A percentile compares a stretch with the other conserved stretches of the same genome.
Evolutionary conservation across 164 flowering plant species (phyloP).

Genomic region (Santalum album): DNA sequence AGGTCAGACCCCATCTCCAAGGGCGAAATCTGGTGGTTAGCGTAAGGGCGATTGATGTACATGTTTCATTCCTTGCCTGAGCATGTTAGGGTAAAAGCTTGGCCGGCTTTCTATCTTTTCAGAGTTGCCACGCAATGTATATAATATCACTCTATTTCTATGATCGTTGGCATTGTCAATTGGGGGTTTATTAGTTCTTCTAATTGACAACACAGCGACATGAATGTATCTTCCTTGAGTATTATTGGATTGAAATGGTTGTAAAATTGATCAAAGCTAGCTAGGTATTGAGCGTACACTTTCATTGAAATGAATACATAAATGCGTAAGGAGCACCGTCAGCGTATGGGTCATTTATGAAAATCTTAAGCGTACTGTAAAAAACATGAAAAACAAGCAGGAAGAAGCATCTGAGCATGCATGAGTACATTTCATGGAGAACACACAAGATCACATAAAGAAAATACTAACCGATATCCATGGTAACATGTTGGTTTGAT

Average conservation of each 20-base stretch:
- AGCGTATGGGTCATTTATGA: too few species aligned
- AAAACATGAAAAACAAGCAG: too few species aligned
- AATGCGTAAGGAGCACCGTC: too few species aligned
- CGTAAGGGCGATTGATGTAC: slow-evolving; percentile 22
- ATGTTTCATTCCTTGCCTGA: not conserved
- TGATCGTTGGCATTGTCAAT: not conserved
- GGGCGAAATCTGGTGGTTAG: slow-evolving; percentile 22
- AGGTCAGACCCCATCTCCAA: slow-evolving; percentile 20
- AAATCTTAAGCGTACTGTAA: too few species aligned
- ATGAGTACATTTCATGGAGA: too few species aligned
- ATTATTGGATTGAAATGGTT: not conserved
- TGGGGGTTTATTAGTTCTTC: slow-evolving; percentile 7
- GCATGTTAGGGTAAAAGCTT: too few species aligned
- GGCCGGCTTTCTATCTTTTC: too few species aligned
- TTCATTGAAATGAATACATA: too few species aligned
- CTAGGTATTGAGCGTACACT: not conserved
- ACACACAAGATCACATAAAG: too few species aligned
- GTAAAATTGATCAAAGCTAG: not conserved
- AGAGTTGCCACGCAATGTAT: not conserved
- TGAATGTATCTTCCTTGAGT: not conserved
- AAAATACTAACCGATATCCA: too few species aligned
- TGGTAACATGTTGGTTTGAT: too few species aligned
- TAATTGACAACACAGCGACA: not conserved
- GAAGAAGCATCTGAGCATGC: too few species aligned
- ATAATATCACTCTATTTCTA: slow-evolving; percentile 1